Evolutionary conservation across 768 basidiomycete genomes (phyloP).

Genomic region (Tylopilus subfusipes): DNA sequence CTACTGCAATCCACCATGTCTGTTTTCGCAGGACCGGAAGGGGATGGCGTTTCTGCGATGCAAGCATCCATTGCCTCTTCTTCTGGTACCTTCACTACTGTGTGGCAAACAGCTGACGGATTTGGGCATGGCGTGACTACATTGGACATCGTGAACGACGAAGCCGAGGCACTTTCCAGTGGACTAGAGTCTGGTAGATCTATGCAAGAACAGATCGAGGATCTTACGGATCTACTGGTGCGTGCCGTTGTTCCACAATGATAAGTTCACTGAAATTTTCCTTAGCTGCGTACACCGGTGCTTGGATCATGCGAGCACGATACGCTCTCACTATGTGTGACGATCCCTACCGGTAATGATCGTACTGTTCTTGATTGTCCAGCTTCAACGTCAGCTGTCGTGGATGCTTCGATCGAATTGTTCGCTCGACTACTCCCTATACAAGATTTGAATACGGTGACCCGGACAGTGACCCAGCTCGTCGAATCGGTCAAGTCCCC

Average conservation of each 20-base stretch:
- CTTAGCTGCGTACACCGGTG: constrained; percentile 59
- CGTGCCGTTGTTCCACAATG: constrained; percentile 18
- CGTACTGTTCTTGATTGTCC: constrained; percentile 57
- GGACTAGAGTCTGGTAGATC: constrained; percentile 37
- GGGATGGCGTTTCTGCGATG: constrained; percentile 74
- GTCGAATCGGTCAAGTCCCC: constrained; percentile 65
- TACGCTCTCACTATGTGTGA: constrained; percentile 64
- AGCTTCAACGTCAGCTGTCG: constrained; percentile 75
- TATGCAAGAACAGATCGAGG: constrained; percentile 78
- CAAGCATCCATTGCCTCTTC: constrained; percentile 91
- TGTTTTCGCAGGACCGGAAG: constrained; percentile 84
- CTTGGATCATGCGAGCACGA: constrained; percentile 87
- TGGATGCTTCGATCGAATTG: constrained; percentile 85
- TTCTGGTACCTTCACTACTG: constrained; percentile 73
- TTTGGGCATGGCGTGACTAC: constrained; percentile 90
- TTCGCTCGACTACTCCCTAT: constrained; percentile 76
- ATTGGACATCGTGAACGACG: constrained; percentile 50
- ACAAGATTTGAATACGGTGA: constrained; percentile 63
- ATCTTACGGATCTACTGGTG: constrained; percentile 75
- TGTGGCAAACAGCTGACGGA: constrained; percentile 87
- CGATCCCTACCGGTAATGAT: constrained; percentile 41
- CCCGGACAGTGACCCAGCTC: constrained; percentile 54
- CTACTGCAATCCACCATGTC: constrained; percentile 78
- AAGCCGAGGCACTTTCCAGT: constrained; percentile 26
- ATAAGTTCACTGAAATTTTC: not conserved